A percentile compares a stretch with the other conserved stretches of the same genome.
Evolutionary conservation across 495 filamentous ascomycete species (phyloP).

Genomic region (Neurospora sp.): DNA sequence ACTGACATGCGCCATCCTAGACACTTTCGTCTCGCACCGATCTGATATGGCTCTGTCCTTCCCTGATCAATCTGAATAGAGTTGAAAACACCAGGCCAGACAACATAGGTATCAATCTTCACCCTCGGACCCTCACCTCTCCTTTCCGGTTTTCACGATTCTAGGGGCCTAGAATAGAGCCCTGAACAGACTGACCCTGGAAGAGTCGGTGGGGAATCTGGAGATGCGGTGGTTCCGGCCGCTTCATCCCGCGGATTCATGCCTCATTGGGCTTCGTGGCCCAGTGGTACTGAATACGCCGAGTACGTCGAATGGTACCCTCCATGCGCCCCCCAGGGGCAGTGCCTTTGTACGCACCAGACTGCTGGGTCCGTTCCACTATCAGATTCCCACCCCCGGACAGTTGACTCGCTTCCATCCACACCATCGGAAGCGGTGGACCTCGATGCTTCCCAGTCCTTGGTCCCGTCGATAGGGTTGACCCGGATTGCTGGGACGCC

Average conservation of each 20-base stretch:
- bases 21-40: background rate
- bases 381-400: background rate
- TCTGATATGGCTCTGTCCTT: background rate
- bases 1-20: background rate
- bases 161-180: background rate
- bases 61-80: background rate
- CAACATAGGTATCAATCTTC: background rate
- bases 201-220: background rate
- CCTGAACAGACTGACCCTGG: background rate
- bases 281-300: background rate
- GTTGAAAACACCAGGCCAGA: background rate
- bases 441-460: background rate
- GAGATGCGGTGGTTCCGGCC: background rate
- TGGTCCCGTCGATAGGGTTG: background rate
- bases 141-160: background rate
- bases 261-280: background rate
- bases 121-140: background rate
- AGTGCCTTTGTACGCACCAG: background rate
- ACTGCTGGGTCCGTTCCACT: background rate
- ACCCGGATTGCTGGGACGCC: slow-evolving; percentile 15
- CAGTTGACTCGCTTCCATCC: no score
- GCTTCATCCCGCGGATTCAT: background rate
- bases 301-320: background rate
- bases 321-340: background rate
- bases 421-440: background rate